These are phyloP conservation scores for Trametes cingulata DNA, from an alignment of 768 basidiomycete genomes.

Conservation along the genomic window DNA sequence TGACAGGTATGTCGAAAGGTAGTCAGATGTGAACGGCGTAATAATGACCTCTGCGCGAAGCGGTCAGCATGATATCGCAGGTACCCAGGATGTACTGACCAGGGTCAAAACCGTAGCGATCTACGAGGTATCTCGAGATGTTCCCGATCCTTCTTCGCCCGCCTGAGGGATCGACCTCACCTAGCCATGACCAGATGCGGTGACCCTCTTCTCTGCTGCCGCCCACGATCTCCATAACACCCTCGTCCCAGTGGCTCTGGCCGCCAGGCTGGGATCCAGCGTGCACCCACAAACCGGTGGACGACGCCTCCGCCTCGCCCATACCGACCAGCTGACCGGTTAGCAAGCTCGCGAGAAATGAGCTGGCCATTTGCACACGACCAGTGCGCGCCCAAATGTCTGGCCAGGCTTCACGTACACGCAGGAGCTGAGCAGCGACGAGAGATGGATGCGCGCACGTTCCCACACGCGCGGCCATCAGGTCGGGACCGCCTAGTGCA, in stretches of 20 bases:
- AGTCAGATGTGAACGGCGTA: constrained; percentile 76
- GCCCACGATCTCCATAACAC: constrained; percentile 73
- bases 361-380: constrained; percentile 73
- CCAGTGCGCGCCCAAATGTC: constrained; percentile 82
- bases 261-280: constrained; percentile 22
- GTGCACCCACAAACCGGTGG: constrained; percentile 79
- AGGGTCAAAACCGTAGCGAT: constrained; percentile 79
- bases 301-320: constrained; percentile 75
- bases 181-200: constrained; percentile 74
- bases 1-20: constrained; percentile 76
- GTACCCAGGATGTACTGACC: constrained; percentile 40
- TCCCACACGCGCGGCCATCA: constrained; percentile 75
- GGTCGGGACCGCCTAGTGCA: constrained; percentile 75
- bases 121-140: constrained; percentile 73
- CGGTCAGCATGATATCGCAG: background rate
- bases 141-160: constrained; percentile 64
- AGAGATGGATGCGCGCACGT: constrained; percentile 70
- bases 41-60: constrained; percentile 59
- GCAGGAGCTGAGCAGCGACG: constrained; percentile 72
- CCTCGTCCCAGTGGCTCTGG: constrained; percentile 70
- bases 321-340: constrained; percentile 72
- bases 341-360: constrained; percentile 71
- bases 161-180: constrained; percentile 74
- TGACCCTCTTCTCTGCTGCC: constrained; percentile 74
- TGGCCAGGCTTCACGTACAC: constrained; percentile 77